These are phyloP conservation scores for Chlorella variabilis DNA, from an alignment of 163 green algal species.

Conservation along the genomic window DNA sequence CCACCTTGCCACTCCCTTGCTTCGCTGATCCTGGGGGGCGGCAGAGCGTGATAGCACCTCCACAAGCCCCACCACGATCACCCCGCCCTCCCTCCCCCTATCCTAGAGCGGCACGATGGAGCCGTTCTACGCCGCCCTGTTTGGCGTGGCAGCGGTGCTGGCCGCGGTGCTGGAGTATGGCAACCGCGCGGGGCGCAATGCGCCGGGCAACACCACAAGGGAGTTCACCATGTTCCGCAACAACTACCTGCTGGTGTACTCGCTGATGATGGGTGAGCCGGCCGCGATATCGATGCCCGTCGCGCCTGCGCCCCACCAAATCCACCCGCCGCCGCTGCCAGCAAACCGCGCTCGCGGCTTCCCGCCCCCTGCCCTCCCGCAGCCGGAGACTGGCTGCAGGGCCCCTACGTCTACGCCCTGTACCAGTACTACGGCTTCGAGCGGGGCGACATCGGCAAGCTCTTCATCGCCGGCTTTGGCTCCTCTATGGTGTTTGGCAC, in stretches of 20 bases:
- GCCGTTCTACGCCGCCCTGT: conserved; percentile 71
- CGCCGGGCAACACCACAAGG: neutral
- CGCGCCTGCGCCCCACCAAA: neutral
- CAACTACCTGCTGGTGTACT: conserved; percentile 97
- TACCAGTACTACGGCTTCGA: conserved; percentile 91
- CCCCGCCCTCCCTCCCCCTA: too few species aligned
- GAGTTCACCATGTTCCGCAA: conserved; percentile 84
- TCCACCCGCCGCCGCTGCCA: neutral
- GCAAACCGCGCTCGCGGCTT: neutral
- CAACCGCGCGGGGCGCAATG: conserved; percentile 45
- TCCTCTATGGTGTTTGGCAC: conserved; percentile 93
- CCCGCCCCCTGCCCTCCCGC: conserved; percentile 32
- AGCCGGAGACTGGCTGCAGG: conserved; percentile 95
- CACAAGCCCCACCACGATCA: too few species aligned
- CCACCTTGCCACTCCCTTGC: too few species aligned
- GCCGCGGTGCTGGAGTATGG: conserved; percentile 66
- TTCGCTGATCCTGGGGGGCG: too few species aligned
- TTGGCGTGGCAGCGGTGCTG: conserved; percentile 57
- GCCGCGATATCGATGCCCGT: neutral
- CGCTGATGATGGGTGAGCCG: conserved; percentile 95
- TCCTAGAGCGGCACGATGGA: conserved; percentile 52
- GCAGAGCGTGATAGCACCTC: too few species aligned
- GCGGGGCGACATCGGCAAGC: conserved; percentile 83
- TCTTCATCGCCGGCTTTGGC: conserved; percentile 95
- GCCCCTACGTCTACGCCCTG: conserved; percentile 92